Percentiles rank a stretch among this genome's conserved stretches.
Evolutionary conservation across 225 moss, liverwort and hornwort genomes (phyloP).

Genomic region (Physcomitrellopsis africana): DNA sequence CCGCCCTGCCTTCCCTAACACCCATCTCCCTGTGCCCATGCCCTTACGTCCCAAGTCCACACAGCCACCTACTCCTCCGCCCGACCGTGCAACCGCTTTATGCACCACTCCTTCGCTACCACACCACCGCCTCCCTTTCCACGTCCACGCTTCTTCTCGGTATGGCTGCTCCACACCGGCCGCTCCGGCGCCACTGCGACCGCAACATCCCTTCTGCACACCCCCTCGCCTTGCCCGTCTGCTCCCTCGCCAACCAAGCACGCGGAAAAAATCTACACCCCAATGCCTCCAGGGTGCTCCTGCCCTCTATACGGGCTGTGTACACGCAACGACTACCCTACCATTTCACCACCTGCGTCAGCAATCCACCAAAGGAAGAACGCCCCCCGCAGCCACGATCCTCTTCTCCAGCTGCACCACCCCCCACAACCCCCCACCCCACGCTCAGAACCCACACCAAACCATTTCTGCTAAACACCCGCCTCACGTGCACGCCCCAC

Average conservation of each 20-base stretch:
- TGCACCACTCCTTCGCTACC: no score
- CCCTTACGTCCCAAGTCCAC: not conserved
- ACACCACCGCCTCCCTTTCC: no score
- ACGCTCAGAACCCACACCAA: not conserved
- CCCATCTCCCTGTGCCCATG: not conserved
- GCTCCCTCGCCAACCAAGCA: conserved; percentile 29
- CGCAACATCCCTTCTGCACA: not conserved
- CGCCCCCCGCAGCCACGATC: conserved; percentile 40
- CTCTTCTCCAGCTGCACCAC: conserved; percentile 45
- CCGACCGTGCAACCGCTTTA: not conserved
- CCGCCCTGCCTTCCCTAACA: not conserved
- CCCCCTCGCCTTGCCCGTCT: conserved; percentile 7
- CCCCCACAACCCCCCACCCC: not conserved
- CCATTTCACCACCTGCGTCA: conserved; percentile 1
- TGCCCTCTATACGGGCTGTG: conserved; percentile 19
- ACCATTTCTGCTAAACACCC: not conserved
- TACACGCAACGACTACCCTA: conserved; percentile 6
- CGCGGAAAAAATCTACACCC: conserved; percentile 13
- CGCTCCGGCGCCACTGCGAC: not conserved
- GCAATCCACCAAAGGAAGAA: conserved; percentile 37
- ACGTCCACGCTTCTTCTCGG: no score
- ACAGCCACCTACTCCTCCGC: not conserved
- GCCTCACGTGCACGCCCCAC: no score
- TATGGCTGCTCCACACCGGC: no score
- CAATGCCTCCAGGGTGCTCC: conserved; percentile 1